Percentiles rank a stretch among this genome's conserved stretches.
Evolutionary conservation across 2,329 filamentous ascomycete genomes (phyloP).

Genomic region (Colletotrichum zoysiae): DNA sequence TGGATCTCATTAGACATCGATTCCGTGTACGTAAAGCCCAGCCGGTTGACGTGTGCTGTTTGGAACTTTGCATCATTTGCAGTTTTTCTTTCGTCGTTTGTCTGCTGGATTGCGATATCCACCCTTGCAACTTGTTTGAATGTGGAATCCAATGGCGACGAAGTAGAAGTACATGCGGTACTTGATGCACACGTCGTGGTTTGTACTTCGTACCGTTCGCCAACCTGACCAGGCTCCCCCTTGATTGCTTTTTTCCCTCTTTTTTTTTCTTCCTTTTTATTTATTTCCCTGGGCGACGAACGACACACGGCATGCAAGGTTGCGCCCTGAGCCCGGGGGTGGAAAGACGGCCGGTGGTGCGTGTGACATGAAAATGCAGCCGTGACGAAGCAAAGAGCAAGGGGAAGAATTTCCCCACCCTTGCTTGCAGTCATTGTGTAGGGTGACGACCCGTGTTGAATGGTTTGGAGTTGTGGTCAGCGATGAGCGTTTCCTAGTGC

Average conservation of each 20-base stretch:
- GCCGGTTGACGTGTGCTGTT: slow-evolving; percentile 38
- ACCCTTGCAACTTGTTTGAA: slow-evolving; percentile 20
- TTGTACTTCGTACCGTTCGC: slow-evolving; percentile 33
- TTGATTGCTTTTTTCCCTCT: neutral
- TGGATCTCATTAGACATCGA: slow-evolving; percentile 43
- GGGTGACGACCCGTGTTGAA: slow-evolving; percentile 20
- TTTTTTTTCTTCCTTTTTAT: no score
- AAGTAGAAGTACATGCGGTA: slow-evolving; percentile 38
- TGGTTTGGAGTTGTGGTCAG: slow-evolving; percentile 1
- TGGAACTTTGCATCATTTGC: slow-evolving; percentile 27
- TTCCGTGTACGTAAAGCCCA: slow-evolving; percentile 43
- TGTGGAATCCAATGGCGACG: neutral
- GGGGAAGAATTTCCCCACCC: slow-evolving; percentile 10
- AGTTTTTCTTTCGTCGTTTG: slow-evolving; percentile 33
- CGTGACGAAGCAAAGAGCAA: slow-evolving; percentile 26
- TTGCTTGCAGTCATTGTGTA: slow-evolving; percentile 22
- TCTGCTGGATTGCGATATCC: slow-evolving; percentile 30
- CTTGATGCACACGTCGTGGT: slow-evolving; percentile 7
- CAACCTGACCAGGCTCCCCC: slow-evolving; percentile 7
- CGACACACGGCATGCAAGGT: slow-evolving; percentile 4
- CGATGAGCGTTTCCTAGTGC: slow-evolving; percentile 2
- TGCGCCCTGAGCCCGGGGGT: neutral
- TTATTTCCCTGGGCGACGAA: neutral
- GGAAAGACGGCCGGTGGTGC: slow-evolving; percentile 12
- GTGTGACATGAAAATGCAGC: slow-evolving; percentile 29